Conservation (phyloP, 2,329 filamentous ascomycete species). For the Herpotrichia juniperi region DNA sequence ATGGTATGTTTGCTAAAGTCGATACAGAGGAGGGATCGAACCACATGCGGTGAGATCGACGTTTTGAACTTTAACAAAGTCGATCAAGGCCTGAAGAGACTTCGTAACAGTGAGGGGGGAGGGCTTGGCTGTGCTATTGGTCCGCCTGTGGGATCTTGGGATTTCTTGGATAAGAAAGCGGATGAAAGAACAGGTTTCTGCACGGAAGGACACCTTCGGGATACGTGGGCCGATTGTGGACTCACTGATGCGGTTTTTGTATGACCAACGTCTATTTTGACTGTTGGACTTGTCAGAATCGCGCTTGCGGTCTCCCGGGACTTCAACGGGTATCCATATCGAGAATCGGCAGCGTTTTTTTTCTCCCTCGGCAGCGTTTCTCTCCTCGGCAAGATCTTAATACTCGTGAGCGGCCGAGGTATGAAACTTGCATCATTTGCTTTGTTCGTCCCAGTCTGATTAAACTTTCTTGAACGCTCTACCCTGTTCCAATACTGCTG, state of each 20-base stretch:
- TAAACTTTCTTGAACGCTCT: too few relatives aligned
- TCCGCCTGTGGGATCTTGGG: slow-evolving; percentile 8
- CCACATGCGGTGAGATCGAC: background rate
- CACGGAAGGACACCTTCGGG: background rate
- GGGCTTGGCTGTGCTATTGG: slow-evolving; percentile 6
- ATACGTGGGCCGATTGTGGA: too few relatives aligned
- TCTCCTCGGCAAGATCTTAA: background rate
- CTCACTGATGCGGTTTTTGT: too few relatives aligned
- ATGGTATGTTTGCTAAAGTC: too few relatives aligned
- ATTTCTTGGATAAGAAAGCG: background rate
- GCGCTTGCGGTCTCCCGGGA: background rate
- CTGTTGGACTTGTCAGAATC: too few relatives aligned
- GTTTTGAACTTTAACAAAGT: background rate
- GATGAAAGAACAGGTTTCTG: slow-evolving; percentile 3
- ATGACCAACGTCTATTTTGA: too few relatives aligned
- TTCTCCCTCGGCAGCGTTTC: background rate
- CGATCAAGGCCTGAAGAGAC: background rate
- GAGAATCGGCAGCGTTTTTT: too few relatives aligned
- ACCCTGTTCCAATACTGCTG: too few relatives aligned
- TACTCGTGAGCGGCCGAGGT: background rate
- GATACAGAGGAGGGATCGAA: background rate
- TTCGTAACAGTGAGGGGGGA: background rate
- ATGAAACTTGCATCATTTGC: too few relatives aligned
- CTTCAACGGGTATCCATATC: too few relatives aligned
- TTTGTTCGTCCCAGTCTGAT: too few relatives aligned